Evolutionary conservation across 257 asterid genomes (phyloP).

Genomic region (Primulina eburnea): DNA sequence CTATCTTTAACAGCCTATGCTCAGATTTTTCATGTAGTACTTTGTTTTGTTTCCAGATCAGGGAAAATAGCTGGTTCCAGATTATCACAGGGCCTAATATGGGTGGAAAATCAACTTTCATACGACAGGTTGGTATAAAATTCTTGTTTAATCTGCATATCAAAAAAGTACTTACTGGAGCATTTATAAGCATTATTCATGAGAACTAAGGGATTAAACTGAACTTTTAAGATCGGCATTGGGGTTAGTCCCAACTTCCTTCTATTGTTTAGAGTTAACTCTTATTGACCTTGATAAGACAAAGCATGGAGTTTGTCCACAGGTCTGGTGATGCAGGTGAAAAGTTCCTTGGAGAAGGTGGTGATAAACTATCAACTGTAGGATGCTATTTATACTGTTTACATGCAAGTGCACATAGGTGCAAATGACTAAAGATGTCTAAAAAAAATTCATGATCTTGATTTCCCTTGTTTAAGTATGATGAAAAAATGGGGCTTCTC

Average conservation of each 20-base stretch:
- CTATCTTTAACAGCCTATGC: constrained; percentile 20
- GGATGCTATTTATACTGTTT: not conserved
- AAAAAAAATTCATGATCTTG: not conserved
- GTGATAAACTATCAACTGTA: not conserved
- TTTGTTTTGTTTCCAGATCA: constrained; percentile 50
- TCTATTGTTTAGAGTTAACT: constrained; percentile 7
- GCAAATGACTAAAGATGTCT: not conserved
- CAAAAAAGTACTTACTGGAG: constrained; percentile 10
- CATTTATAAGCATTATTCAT: constrained; percentile 18
- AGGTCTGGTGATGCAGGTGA: not conserved
- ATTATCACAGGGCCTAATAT: constrained; percentile 97
- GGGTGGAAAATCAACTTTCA: constrained; percentile 98
- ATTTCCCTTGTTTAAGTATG: not conserved
- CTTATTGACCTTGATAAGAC: not conserved
- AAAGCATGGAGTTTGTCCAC: not conserved
- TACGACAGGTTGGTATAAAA: constrained; percentile 66
- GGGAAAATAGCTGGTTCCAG: constrained; percentile 94
- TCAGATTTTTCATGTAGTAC: constrained; percentile 22
- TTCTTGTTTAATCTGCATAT: constrained; percentile 13
- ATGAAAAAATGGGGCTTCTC: not conserved
- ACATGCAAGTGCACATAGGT: not conserved
- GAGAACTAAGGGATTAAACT: not conserved
- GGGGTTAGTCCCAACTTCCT: constrained; percentile 21
- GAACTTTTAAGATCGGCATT: constrained; percentile 17
- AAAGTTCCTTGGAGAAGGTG: not conserved